phyloP scores from a whole-genome alignment of 2,329 filamentous ascomycete species.

The Herpotrichia juniperi region DNA sequence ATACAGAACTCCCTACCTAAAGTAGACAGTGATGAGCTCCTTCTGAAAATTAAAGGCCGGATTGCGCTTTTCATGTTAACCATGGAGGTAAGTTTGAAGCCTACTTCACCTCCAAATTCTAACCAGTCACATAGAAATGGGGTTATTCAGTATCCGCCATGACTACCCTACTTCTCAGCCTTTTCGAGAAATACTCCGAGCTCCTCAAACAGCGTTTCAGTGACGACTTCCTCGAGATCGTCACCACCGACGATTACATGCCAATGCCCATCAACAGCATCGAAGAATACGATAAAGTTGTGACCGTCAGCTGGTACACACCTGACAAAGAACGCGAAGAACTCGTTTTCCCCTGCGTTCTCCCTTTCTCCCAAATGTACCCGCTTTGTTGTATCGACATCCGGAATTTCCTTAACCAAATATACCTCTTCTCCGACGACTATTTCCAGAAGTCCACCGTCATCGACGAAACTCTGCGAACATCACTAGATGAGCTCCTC shows the following conservation, averaged over 20 bases:
- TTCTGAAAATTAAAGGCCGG: conserved; percentile 94
- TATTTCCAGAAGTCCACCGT: conserved; percentile 89
- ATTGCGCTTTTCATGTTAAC: conserved; percentile 96
- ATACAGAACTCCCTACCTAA: conserved; percentile 79
- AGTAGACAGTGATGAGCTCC: conserved; percentile 84
- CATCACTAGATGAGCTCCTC: conserved; percentile 91
- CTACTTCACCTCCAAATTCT: not conserved
- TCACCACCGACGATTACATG: conserved; percentile 98
- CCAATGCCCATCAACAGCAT: conserved; percentile 93
- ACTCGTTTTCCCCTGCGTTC: conserved; percentile 86
- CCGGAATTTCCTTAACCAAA: conserved; percentile 95
- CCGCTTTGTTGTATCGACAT: conserved; percentile 98
- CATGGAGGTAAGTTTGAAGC: conserved; percentile 74
- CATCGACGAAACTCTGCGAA: conserved; percentile 88
- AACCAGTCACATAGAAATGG: conserved; percentile 70
- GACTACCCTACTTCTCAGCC: conserved; percentile 81
- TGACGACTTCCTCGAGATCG: conserved; percentile 91
- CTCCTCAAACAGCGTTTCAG: conserved; percentile 90
- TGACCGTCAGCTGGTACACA: conserved; percentile 94
- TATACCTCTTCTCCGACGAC: conserved; percentile 96
- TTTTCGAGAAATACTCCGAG: conserved; percentile 94
- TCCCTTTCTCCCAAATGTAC: conserved; percentile 99
- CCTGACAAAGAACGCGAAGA: conserved; percentile 79
- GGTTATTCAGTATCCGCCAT: conserved; percentile 82
- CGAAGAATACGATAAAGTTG: conserved; percentile 94